Evolutionary conservation across 805 yeast species (phyloP).

Genomic region (Pichia rugopelliculosa): DNA sequence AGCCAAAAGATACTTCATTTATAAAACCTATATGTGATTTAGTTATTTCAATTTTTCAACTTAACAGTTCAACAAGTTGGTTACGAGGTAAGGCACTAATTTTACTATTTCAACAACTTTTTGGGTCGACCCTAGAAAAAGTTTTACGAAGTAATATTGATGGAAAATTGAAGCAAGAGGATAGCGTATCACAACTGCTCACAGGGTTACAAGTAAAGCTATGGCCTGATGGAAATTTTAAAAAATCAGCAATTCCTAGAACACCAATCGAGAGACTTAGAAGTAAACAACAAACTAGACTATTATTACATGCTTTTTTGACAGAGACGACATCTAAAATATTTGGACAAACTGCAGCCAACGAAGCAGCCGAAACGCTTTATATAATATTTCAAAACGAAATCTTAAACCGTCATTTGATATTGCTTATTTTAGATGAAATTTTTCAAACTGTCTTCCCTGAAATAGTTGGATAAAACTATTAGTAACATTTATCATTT

Average conservation of each 20-base stretch:
- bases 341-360: constrained; percentile 62
- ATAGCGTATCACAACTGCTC: constrained; percentile 37
- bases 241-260: constrained; percentile 38
- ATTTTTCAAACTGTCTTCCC: constrained; percentile 42
- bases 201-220: constrained; percentile 23
- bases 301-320: constrained; percentile 49
- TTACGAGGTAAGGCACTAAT: constrained; percentile 77
- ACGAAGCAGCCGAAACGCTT: constrained; percentile 50
- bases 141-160: constrained; percentile 42
- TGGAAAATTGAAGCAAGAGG: constrained; percentile 33
- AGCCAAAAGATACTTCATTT: constrained; percentile 35
- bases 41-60: constrained; percentile 60
- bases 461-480: constrained; percentile 15
- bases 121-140: constrained; percentile 80
- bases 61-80: constrained; percentile 60
- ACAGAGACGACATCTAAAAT: constrained; percentile 61
- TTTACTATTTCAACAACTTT: constrained; percentile 71
- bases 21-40: constrained; percentile 79
- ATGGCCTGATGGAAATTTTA: constrained; percentile 49
- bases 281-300: constrained; percentile 49
- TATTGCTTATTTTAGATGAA: constrained; percentile 53
- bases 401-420: constrained; percentile 55
- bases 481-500: not conserved
- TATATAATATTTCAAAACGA: constrained; percentile 72
- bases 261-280: constrained; percentile 43